Base-by-base conservation (phyloP, 2,329 filamentous ascomycete species). In the Knufia fluminis region DNA sequence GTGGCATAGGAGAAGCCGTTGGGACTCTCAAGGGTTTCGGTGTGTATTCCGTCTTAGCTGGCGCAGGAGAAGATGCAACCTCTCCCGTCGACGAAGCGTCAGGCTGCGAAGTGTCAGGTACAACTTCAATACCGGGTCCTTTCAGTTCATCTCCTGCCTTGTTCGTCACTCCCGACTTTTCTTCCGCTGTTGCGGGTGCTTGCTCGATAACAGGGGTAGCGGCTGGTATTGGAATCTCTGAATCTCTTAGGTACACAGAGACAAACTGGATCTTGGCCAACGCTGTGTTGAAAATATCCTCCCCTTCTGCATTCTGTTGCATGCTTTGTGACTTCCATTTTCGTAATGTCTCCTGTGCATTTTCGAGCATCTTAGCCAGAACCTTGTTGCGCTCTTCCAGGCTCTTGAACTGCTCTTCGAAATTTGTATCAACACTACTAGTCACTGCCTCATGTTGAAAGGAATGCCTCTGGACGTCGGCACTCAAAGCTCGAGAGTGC, bases 181-280 rank as follows among this genome's bases (percentile, higher is more conserved):
- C 12, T 12, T 23, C 36, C 17, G 19, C n/a, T 36, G 41, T n/a
- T 41, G 35, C 35, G 4, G 17, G 20, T 19, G 17, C 3, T 26
- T 46, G 17, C 22, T 33, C 41, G 8, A 35, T 46, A 2, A 20
- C n/a, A 44, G 36, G 43, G 12, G 7, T 39, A 19, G 16, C 1
- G 32, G 12, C 52, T 3, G 54, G 57, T 31, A 59, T 58, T 31
- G 66, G 60, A 26, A 66, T 61, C 3, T 64, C 64, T 17, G 65
- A 54, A 50, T 71, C 63, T 53, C 66, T 65, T 32, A 74, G 66
- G 45, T 68, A 69, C 4, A 61, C 61, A 43, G 69, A 70, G 3
- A 73, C 69, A 38, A 63, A 68, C 54, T 70, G 66, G 4, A 71
- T 62, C 50, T 64, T 67, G 19, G 64, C 61, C 41, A 72, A 62